A percentile compares a stretch with the other conserved stretches of the same genome.
phyloP scores from a whole-genome alignment of 139 green algal species.

The Coelastrella sp. region DNA sequence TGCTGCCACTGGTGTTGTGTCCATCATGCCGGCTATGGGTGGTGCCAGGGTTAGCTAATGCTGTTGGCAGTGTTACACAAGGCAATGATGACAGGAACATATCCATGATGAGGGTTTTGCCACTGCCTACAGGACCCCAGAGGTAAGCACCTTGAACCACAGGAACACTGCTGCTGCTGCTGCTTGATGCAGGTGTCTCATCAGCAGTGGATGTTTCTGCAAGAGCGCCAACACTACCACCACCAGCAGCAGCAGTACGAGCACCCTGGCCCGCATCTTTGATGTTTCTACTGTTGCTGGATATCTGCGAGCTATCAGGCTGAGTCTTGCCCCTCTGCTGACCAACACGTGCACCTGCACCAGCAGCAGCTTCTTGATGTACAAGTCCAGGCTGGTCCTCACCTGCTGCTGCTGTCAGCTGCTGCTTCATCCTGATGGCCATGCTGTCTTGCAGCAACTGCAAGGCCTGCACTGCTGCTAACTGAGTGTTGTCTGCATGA shows the following conservation, averaged over 20 bases:
- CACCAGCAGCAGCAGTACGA: too few species aligned
- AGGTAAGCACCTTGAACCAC: slow-evolving; percentile 71
- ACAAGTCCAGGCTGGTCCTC: too few species aligned
- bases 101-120: slow-evolving; percentile 97
- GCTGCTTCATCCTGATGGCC: background rate
- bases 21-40: too few species aligned
- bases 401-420: slow-evolving; percentile 11
- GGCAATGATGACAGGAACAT: slow-evolving; percentile 69
- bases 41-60: too few species aligned
- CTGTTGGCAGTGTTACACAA: background rate
- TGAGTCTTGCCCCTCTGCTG: too few species aligned
- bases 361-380: slow-evolving; percentile 6
- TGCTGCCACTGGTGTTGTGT: too few species aligned
- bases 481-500: slow-evolving; percentile 33
- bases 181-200: background rate
- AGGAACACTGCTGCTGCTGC: slow-evolving; percentile 20
- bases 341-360: too few species aligned
- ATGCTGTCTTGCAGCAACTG: slow-evolving; percentile 33
- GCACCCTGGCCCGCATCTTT: background rate
- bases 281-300: slow-evolving; percentile 16
- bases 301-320: background rate
- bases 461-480: slow-evolving; percentile 36
- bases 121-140: slow-evolving; percentile 84
- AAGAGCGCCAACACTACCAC: too few species aligned
- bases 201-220: background rate